Conservation (phyloP, 257 asterid genomes). For the Marsdenia floribunda region DNA sequence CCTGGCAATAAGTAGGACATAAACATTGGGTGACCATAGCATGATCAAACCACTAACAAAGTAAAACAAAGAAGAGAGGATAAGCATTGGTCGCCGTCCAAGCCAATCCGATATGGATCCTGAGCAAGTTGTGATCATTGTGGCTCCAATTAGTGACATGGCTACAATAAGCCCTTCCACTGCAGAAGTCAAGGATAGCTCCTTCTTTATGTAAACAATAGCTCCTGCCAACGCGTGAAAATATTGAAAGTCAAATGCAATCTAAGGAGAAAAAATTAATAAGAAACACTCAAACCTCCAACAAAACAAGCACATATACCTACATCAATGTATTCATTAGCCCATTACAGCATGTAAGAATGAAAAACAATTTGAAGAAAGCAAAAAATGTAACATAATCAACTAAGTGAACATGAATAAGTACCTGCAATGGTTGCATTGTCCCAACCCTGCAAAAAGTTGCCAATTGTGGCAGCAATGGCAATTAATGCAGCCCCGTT, state of each 20-base stretch:
- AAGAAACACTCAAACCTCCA: background rate
- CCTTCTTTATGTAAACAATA: conserved; percentile 22
- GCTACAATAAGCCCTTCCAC: conserved; percentile 23
- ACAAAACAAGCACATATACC: background rate
- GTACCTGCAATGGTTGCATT: conserved; percentile 25
- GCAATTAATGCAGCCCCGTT: conserved; percentile 13
- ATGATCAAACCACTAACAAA: conserved; percentile 20
- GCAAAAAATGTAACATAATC: background rate
- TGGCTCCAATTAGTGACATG: conserved; percentile 22
- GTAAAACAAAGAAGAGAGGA: conserved; percentile 17
- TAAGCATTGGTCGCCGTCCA: conserved; percentile 25
- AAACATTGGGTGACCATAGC: conserved; percentile 24
- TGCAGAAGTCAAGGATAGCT: conserved; percentile 6
- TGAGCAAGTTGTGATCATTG: conserved; percentile 18
- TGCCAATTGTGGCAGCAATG: conserved; percentile 18
- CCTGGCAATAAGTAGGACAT: conserved; percentile 21
- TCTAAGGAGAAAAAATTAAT: background rate
- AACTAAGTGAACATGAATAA: background rate
- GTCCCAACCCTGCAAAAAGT: conserved; percentile 26
- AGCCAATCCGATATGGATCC: conserved; percentile 19
- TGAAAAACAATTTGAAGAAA: background rate
- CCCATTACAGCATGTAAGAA: background rate
- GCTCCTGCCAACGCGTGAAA: conserved; percentile 12
- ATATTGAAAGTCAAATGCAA: conserved; percentile 3
- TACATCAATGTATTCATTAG: background rate